phyloP scores from a whole-genome alignment of 441 rosid species.

The Breynia disticha region DNA sequence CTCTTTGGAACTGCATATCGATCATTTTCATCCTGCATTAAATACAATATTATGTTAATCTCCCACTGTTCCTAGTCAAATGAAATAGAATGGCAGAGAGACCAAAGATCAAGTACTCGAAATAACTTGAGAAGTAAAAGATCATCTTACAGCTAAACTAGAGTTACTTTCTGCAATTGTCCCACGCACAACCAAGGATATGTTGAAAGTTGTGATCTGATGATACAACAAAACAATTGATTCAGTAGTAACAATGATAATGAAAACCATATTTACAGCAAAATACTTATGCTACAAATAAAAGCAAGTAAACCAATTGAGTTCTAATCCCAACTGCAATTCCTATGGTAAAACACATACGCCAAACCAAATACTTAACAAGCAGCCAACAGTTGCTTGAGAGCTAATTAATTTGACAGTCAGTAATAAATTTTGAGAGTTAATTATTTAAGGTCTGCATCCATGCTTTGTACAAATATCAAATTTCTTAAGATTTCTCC shows the following conservation, averaged over 20 bases:
- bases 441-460: too few relatives aligned
- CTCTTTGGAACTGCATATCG: constrained; percentile 76
- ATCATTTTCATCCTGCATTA: constrained; percentile 46
- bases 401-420: too few relatives aligned
- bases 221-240: background rate
- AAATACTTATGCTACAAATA: too few relatives aligned
- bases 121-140: background rate
- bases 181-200: constrained; percentile 81
- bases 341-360: background rate
- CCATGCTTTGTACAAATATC: too few relatives aligned
- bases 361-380: too few relatives aligned
- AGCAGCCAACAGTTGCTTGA: too few relatives aligned
- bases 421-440: too few relatives aligned
- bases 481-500: too few relatives aligned
- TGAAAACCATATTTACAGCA: too few relatives aligned
- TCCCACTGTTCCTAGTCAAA: background rate
- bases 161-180: constrained; percentile 60
- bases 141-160: constrained; percentile 28
- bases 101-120: background rate
- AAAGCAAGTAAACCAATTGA: too few relatives aligned
- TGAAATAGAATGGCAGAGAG: too few relatives aligned
- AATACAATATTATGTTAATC: constrained; percentile 4
- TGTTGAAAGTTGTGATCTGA: constrained; percentile 88
- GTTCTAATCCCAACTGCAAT: background rate
- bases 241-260: too few relatives aligned